A percentile compares a stretch with the other conserved stretches of the same genome.
phyloP scores from a whole-genome alignment of 148 eudicot genomes.

The Rhododendron vialii region DNA sequence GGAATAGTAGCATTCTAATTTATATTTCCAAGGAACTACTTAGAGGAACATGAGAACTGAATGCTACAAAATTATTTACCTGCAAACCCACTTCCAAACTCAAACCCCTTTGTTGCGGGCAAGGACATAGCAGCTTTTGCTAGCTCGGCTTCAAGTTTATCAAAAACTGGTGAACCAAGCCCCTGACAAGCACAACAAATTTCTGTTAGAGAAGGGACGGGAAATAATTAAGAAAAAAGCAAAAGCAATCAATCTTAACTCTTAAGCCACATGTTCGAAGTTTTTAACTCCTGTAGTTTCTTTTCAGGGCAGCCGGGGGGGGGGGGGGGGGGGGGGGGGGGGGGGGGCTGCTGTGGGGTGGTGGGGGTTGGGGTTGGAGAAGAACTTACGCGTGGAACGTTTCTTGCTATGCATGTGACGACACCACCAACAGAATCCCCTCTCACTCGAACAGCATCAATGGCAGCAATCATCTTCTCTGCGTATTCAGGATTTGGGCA shows the following conservation, averaged over 20 bases:
- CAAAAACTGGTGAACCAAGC: slow-evolving; percentile 98
- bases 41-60: background rate
- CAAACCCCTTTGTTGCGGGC: slow-evolving; percentile 98
- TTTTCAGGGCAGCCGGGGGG: background rate
- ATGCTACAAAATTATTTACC: slow-evolving; percentile 32
- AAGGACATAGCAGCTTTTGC: slow-evolving; percentile 86
- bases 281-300: background rate
- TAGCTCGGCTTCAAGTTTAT: slow-evolving; percentile 96
- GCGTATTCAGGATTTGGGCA: slow-evolving; percentile 97
- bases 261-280: background rate
- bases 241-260: background rate
- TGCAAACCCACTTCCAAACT: slow-evolving; percentile 91
- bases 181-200: slow-evolving; percentile 41
- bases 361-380: background rate
- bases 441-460: slow-evolving; percentile 84
- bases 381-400: slow-evolving; percentile 81
- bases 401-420: slow-evolving; percentile 88
- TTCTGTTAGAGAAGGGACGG: background rate
- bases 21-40: background rate
- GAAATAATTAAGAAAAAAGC: background rate
- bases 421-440: slow-evolving; percentile 99
- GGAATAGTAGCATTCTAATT: background rate
- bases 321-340: background rate
- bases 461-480: slow-evolving; percentile 93
- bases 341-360: background rate